Evolutionary conservation across 2,329 filamentous ascomycete species (phyloP), one percentile per base, ranked within the genome.

Genomic region (Penicillium sp.): DNA sequence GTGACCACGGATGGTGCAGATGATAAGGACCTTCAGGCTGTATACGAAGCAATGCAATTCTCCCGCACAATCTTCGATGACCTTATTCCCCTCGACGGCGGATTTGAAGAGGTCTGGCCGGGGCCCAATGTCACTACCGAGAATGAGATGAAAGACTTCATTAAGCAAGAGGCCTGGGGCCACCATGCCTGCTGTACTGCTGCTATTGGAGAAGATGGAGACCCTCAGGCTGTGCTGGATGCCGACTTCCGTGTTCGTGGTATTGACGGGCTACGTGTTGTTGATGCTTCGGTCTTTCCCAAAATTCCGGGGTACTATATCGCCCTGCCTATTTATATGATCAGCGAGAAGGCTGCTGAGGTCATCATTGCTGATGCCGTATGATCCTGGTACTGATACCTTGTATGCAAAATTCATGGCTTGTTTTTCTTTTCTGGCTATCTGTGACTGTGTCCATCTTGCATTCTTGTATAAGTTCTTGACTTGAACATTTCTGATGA

Each of bases 341-440:
- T 83, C 8, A 79, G 79, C 9, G 83, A 88, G 75, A 88, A 87
- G 76, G 85, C 85, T 1, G 82, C 83, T 0, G 83, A 86, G 66
- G 79, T 79, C 4, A 85, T 87, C 55, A 61, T 77, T 36, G 53
- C 47, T 0, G 53, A 55, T 29, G 53, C 53, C 9, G 13, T 12
- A 36, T 53, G 8, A 38, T 53, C 12, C 13, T 17, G 8, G 12
- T 10, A 8, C 25, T 41, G 21, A 7, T 39, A 17, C 15, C 7
- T 23, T 2, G 13, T 33, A 13, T n/a, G 5, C 17, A n/a, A 25
- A 15, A 10, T n/a, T n/a, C 15, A n/a, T 27, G 10, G 4, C 8
- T 17, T 27, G 1, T 19, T 21, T 21, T 27, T 21, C 2, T 19
- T 1, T 29, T 29, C 17, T 39, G 15, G 21, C 13, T 7, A 6